These are phyloP conservation scores for Euphorbia tirucalli DNA, from an alignment of 345 rosid genomes.

Conservation along the genomic window DNA sequence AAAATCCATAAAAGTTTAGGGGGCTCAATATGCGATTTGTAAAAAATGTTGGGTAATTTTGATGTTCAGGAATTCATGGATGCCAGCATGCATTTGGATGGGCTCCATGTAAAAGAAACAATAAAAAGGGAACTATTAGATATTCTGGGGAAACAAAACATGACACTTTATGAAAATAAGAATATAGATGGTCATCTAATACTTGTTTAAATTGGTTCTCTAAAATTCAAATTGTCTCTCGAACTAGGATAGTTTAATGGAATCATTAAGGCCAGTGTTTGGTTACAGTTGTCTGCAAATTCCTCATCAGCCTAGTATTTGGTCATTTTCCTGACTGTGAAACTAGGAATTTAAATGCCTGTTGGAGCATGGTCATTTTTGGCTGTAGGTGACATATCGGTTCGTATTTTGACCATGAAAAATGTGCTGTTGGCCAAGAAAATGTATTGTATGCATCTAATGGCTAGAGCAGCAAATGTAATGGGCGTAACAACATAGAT, in stretches of 20 bases:
- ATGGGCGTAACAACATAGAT: background rate
- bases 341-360: background rate
- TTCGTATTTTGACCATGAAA: background rate
- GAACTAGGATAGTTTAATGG: background rate
- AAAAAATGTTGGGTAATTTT: background rate
- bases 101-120: background rate
- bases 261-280: background rate
- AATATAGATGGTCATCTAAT: background rate
- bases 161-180: background rate
- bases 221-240: background rate
- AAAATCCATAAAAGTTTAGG: no score
- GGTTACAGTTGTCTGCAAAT: background rate
- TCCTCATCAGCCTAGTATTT: background rate
- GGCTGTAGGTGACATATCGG: background rate
- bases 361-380: background rate
- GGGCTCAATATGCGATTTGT: no score
- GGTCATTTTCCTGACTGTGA: background rate
- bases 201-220: background rate
- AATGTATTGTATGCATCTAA: background rate
- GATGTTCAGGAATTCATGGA: background rate
- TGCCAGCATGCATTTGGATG: background rate
- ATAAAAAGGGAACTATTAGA: background rate
- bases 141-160: no score
- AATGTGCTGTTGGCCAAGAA: background rate
- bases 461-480: background rate